A percentile compares a stretch with the other conserved stretches of the same genome.
Conservation (phyloP, 495 filamentous ascomycete species). For the Glonium stellatum region DNA sequence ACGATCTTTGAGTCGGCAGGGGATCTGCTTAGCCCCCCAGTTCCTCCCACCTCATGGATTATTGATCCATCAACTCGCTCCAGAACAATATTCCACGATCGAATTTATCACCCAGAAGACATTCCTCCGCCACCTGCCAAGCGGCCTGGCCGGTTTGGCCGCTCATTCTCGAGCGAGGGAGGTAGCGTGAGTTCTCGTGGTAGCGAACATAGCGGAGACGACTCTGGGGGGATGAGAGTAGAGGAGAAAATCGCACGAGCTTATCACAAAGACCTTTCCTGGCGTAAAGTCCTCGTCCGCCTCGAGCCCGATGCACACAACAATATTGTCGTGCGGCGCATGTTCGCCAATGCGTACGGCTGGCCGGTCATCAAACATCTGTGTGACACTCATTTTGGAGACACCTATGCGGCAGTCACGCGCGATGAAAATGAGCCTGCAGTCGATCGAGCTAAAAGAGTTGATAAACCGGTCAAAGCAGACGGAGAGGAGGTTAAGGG, state of each 20-base stretch:
- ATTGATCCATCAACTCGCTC: conserved; percentile 75
- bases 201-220: conserved; percentile 22
- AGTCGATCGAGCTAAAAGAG: conserved; percentile 45
- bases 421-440: conserved; percentile 51
- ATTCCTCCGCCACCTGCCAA: conserved; percentile 72
- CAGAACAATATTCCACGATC: conserved; percentile 93
- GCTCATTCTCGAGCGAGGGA: conserved; percentile 40
- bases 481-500: conserved; percentile 55
- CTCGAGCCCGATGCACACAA: conserved; percentile 97
- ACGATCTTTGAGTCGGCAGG: conserved; percentile 92
- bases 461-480: conserved; percentile 31
- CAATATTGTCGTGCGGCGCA: conserved; percentile 91
- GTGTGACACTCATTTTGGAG: conserved; percentile 84
- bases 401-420: conserved; percentile 51
- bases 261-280: conserved; percentile 81
- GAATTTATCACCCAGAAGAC: conserved; percentile 86
- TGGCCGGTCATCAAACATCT: conserved; percentile 95
- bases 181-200: conserved; percentile 17
- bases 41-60: conserved; percentile 73
- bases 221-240: conserved; percentile 62
- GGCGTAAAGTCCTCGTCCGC: conserved; percentile 93
- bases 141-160: conserved; percentile 40
- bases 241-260: conserved; percentile 97
- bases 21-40: conserved; percentile 81
- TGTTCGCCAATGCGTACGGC: conserved; percentile 94